A percentile compares a stretch with the other conserved stretches of the same genome.
phyloP scores from a whole-genome alignment of 2,329 filamentous ascomycete genomes.

The Paecilomyces formosus region DNA sequence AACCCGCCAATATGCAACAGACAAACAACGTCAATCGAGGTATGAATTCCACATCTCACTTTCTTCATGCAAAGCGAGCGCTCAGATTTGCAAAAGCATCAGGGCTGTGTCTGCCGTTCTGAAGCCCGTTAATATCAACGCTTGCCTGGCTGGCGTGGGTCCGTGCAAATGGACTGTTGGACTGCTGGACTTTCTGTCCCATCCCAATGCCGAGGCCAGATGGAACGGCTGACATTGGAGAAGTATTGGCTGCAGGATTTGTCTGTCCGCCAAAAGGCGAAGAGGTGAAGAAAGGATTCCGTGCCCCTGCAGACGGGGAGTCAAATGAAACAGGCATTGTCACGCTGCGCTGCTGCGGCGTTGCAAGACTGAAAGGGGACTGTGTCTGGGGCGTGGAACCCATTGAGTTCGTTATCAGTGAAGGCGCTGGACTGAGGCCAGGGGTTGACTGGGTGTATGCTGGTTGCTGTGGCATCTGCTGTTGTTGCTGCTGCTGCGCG shows the following conservation, averaged over 20 bases:
- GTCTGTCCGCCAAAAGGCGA: neutral
- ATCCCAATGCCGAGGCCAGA: slow-evolving; percentile 11
- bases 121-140: slow-evolving; percentile 39
- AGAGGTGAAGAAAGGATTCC: slow-evolving; percentile 25
- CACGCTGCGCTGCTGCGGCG: slow-evolving; percentile 18
- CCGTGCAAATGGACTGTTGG: slow-evolving; percentile 13
- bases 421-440: slow-evolving; percentile 14
- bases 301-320: slow-evolving; percentile 10
- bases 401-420: slow-evolving; percentile 11
- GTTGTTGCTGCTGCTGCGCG: slow-evolving; percentile 22
- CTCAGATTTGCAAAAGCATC: slow-evolving; percentile 46
- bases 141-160: slow-evolving; percentile 42
- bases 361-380: slow-evolving; percentile 12
- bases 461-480: slow-evolving; percentile 11
- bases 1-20: neutral
- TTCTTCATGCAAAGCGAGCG: slow-evolving; percentile 28
- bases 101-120: slow-evolving; percentile 42
- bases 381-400: slow-evolving; percentile 17
- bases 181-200: slow-evolving; percentile 9
- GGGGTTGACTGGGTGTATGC: slow-evolving; percentile 6
- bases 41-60: neutral
- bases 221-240: slow-evolving; percentile 3
- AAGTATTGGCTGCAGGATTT: neutral
- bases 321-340: slow-evolving; percentile 18
- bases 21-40: neutral